Conservation (phyloP, 2,329 filamentous ascomycete genomes). For the Paraconiothyrium sp. region DNA sequence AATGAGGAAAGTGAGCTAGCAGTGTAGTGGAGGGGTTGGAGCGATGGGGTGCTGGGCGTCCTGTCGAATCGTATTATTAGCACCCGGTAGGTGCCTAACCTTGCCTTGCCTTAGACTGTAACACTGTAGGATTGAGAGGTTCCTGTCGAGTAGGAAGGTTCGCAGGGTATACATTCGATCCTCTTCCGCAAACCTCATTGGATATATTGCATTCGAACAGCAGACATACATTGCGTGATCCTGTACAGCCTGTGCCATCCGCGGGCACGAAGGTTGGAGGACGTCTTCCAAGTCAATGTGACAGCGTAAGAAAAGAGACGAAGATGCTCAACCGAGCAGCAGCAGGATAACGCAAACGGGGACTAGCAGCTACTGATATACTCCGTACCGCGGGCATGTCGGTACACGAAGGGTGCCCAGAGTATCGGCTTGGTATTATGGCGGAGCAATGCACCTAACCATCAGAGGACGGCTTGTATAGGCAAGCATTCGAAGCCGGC, state of each 20-base stretch:
- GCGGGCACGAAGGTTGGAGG: too few species aligned
- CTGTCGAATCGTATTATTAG: not conserved
- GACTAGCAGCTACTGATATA: too few species aligned
- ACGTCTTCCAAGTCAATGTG: too few species aligned
- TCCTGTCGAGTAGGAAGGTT: too few species aligned
- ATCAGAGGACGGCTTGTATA: not conserved
- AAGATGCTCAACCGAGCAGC: too few species aligned
- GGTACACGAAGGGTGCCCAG: not conserved
- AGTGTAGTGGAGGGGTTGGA: not conserved
- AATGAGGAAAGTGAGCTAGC: not conserved
- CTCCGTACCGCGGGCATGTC: too few species aligned
- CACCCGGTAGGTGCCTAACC: not conserved
- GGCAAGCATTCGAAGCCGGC: not conserved
- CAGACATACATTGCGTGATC: too few species aligned
- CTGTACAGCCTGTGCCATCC: too few species aligned
- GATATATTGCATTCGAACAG: too few species aligned
- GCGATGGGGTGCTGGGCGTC: not conserved
- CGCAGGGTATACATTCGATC: not conserved
- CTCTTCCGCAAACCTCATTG: not conserved
- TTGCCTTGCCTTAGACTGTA: not conserved
- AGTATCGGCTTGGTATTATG: not conserved
- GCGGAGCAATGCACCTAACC: not conserved
- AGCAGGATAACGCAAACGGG: too few species aligned
- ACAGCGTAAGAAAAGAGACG: too few species aligned
- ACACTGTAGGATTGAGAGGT: too few species aligned